Percentiles rank a stretch among this genome's conserved stretches.
These are phyloP conservation scores for Candida freyschussii DNA, from an alignment of 1,139 yeast genomes.

Conservation along the genomic window DNA sequence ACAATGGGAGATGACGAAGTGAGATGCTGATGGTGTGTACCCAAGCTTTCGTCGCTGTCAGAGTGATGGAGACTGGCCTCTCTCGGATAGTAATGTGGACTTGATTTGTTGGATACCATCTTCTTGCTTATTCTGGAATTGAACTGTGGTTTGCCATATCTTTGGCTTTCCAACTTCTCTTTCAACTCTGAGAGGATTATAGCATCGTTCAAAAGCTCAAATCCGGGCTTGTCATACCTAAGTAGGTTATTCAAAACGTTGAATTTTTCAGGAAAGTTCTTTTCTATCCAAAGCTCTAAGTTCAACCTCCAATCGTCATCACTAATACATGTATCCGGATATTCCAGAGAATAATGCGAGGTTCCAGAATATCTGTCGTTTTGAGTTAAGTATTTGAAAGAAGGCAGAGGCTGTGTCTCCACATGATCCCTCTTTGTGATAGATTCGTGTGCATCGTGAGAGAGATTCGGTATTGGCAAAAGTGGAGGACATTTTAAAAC, in stretches of 20 bases:
- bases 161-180: slow-evolving; percentile 19
- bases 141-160: slow-evolving; percentile 21
- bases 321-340: slow-evolving; percentile 26
- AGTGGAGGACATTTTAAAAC: slow-evolving; percentile 7
- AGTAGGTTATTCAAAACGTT: slow-evolving; percentile 26
- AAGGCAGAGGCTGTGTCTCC: no score
- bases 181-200: slow-evolving; percentile 24
- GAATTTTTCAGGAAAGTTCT: slow-evolving; percentile 28
- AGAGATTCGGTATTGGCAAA: slow-evolving; percentile 4
- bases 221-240: slow-evolving; percentile 26
- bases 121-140: slow-evolving; percentile 30
- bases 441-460: no score
- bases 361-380: slow-evolving; percentile 17
- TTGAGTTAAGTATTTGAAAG: slow-evolving; percentile 19
- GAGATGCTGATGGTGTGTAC: slow-evolving; percentile 3
- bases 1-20: slow-evolving; percentile 11
- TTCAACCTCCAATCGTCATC: slow-evolving; percentile 29
- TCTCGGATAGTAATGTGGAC: slow-evolving; percentile 6
- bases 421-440: no score
- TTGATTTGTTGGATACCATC: slow-evolving; percentile 19
- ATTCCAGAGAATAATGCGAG: slow-evolving; percentile 19
- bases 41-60: slow-evolving; percentile 1
- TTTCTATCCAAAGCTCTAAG: slow-evolving; percentile 28
- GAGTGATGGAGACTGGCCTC: slow-evolving; percentile 6
- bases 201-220: slow-evolving; percentile 26